A percentile compares a stretch with the other conserved stretches of the same genome.
Evolutionary conservation across 441 rosid species (phyloP).

Genomic region (Euphorbia corollata): DNA sequence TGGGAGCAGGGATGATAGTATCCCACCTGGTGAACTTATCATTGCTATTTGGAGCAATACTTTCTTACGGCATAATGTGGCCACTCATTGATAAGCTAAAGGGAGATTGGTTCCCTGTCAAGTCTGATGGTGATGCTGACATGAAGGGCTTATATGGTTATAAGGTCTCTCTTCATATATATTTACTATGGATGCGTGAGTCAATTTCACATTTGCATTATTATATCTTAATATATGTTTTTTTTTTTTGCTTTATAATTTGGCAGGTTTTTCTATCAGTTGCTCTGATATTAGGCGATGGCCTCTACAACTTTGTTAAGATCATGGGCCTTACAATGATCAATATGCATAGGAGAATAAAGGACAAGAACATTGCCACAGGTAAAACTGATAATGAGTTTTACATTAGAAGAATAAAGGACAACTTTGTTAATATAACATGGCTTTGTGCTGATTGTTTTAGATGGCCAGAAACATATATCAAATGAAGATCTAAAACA

Average conservation of each 20-base stretch:
- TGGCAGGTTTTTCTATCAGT: slow-evolving; percentile 64
- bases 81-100: slow-evolving; percentile 63
- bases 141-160: slow-evolving; percentile 85
- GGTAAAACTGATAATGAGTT: slow-evolving; percentile 18
- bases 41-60: slow-evolving; percentile 72
- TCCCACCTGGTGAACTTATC: slow-evolving; percentile 78
- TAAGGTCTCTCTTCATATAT: slow-evolving; percentile 39
- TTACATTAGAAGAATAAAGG: too few species aligned
- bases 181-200: too few species aligned
- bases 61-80: slow-evolving; percentile 87
- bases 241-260: not conserved
- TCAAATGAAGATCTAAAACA: slow-evolving; percentile 26
- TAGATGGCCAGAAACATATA: slow-evolving; percentile 15
- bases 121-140: slow-evolving; percentile 43
- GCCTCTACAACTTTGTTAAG: slow-evolving; percentile 81
- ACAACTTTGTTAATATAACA: too few species aligned
- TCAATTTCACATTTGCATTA: too few species aligned
- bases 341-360: slow-evolving; percentile 41
- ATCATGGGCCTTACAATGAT: slow-evolving; percentile 41
- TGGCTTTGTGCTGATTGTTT: not conserved
- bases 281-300: slow-evolving; percentile 84
- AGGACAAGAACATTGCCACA: slow-evolving; percentile 33
- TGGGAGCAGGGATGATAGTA: slow-evolving; percentile 95
- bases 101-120: slow-evolving; percentile 67
- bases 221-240: not conserved